Evolutionary conservation across 2,329 filamentous ascomycete species (phyloP).

Genomic region (Fonsecaea pedrosoi): DNA sequence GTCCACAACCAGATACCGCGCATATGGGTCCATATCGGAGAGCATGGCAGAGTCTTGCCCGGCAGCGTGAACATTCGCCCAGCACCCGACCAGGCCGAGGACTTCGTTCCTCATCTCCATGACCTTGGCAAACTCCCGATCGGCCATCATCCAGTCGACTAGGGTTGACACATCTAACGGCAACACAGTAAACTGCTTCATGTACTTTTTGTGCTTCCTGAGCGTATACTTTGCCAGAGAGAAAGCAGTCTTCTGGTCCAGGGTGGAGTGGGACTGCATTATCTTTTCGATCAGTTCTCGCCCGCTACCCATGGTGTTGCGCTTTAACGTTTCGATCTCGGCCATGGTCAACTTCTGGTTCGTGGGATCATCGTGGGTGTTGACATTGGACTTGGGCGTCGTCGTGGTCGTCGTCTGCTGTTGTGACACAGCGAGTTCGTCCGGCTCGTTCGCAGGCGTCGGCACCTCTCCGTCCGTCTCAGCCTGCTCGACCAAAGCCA

Average conservation of each 20-base stretch:
- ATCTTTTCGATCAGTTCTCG: constrained; percentile 93
- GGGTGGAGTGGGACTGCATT: constrained; percentile 82
- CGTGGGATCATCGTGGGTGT: constrained; percentile 67
- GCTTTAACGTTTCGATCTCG: constrained; percentile 75
- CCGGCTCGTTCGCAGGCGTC: constrained; percentile 41
- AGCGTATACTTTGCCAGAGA: constrained; percentile 95
- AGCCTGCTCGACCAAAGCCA: constrained; percentile 65
- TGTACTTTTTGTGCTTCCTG: constrained; percentile 91
- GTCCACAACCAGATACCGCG: constrained; percentile 80
- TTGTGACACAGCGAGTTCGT: constrained; percentile 47
- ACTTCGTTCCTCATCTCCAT: constrained; percentile 87
- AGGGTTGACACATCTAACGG: constrained; percentile 81
- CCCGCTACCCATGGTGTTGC: constrained; percentile 76
- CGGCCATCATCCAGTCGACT: constrained; percentile 76
- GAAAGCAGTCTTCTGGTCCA: constrained; percentile 94
- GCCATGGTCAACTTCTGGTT: constrained; percentile 77
- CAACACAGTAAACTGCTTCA: constrained; percentile 82
- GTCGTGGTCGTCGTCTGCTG: constrained; percentile 44
- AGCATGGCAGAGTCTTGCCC: constrained; percentile 45
- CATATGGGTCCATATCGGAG: constrained; percentile 37
- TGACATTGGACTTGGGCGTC: constrained; percentile 59
- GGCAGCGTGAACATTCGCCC: constrained; percentile 81
- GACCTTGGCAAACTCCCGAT: constrained; percentile 79
- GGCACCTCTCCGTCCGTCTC: constrained; percentile 47
- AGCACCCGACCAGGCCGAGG: constrained; percentile 80